Base-by-base conservation (phyloP, 2,329 filamentous ascomycete genomes). In the Fusarium mundagurra region DNA sequence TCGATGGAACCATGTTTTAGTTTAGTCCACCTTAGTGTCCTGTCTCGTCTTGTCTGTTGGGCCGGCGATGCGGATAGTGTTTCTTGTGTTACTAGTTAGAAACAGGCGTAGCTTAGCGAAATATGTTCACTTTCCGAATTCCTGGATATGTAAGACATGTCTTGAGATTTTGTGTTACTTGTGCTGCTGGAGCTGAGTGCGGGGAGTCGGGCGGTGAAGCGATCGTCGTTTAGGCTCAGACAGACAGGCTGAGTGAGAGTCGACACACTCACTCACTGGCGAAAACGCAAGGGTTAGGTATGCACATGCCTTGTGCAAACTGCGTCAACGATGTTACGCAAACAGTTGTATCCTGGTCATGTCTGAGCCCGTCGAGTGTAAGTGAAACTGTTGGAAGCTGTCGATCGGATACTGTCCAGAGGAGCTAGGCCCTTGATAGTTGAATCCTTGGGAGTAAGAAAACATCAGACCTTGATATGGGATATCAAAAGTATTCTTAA, bases 41-140 rank as follows among this genome's bases (percentile, higher is more conserved):
- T 48, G 27, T 48, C 45, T 48, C 8, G 20, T 29, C 27, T 31
- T 13, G 20, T 31, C 61, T 54, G 41, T 34, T 67, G 63, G 47
- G 53, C 41, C 20, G 39, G 64, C 20, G 62, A 61, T 50, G 55
- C 34, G 36, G 41, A 36, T 31, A 33, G 22, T 63, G 39, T 43
- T 66, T 51, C 47, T 41, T 69, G 55, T 45, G 44, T 41, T 27
- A 58, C 68, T 65, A 70, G 54, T 51, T 55, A 51, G 66, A 65
- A 71, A 60, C 12, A 45, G 66, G 66, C 31, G 59, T 59, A 41
- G 66, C 38, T 41, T 55, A 70, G 65, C 47, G 65, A 59, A 43
- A 51, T 31, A 48, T 43, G 41, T 47, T 29, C 34, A 31, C 33
- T 29, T 60, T 60, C 61, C 53, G 61, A 64, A 64, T 64, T 64